Conservation (phyloP, 208 protist species). For the Plasmodiophora brassicae region DNA sequence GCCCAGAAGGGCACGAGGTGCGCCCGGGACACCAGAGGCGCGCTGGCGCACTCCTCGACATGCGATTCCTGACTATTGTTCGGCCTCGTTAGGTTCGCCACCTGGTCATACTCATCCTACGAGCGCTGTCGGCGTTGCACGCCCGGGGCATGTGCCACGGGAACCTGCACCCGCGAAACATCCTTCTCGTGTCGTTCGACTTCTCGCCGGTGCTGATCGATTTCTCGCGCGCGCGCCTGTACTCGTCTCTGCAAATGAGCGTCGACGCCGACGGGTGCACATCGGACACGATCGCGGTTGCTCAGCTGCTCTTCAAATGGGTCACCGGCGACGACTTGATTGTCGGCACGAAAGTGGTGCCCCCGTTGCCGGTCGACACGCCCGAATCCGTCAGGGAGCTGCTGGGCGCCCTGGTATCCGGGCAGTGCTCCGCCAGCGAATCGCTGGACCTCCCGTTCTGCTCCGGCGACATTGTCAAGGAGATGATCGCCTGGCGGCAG, state of each 20-base stretch:
- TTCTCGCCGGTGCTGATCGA: conserved; percentile 18
- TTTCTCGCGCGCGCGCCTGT: background rate
- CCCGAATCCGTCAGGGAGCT: conserved; percentile 13
- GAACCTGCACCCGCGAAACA: background rate
- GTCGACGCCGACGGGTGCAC: too few relatives aligned
- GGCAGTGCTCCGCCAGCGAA: background rate
- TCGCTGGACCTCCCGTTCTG: conserved; percentile 1
- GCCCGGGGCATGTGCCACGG: background rate
- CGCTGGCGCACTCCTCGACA: background rate
- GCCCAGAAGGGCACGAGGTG: conserved; percentile 1
- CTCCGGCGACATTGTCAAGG: conserved; percentile 28
- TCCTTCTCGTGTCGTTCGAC: conserved; percentile 5
- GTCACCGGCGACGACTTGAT: background rate
- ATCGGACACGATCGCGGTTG: background rate
- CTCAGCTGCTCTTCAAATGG: background rate
- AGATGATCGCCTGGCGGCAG: background rate
- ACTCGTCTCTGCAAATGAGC: background rate
- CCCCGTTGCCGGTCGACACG: background rate
- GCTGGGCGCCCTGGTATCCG: background rate
- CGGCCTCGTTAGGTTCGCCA: background rate
- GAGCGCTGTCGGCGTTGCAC: background rate
- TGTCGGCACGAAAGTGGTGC: background rate
- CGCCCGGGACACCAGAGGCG: too few relatives aligned
- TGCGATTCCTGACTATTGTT: background rate
- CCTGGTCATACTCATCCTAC: background rate